Base-by-base conservation (phyloP, 495 filamentous ascomycete genomes). In the Neurospora sp. region DNA sequence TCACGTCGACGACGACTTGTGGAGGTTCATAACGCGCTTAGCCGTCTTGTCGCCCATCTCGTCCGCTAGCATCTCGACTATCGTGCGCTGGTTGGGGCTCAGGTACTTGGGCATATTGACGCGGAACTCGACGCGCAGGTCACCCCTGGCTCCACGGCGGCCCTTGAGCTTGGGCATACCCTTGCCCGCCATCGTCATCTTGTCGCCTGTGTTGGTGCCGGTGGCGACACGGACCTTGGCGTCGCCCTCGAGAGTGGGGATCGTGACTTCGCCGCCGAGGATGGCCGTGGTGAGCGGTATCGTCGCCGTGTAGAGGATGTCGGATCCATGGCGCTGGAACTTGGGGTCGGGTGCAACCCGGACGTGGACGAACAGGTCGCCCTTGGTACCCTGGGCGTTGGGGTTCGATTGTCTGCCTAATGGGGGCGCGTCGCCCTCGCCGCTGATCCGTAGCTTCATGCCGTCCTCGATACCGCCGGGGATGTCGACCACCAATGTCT, bases 381-480 rank as follows among this genome's bases (percentile, higher is more conserved):
- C 96, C 38, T 86, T 89, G 72, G 86, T 82, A 27, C 88, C 89
- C 70, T 85, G 84, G 39, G 87, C 81, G 53, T 88, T 88, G 39
- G 89, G 81, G 18, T 88, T 85, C 8, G 87, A 82, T 9, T 88
- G 80, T 9, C 87, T 85, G 71, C 93, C 92, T 27, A 90, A 92
- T 37, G 90, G 85, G 12, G 96, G 92, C 16, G 93, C 90, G 80
- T 99, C 94, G 71, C 96, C 96, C 79, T 97, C 94, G 7, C 90
- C 91, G 59, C 85, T 84, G 20, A 99, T 85, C 68, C 92, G 86
- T 76, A 99, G 80, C 61, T 91, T 88, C 94, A 98, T 97, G 46
- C 96, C 94, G 83, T 98, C 95, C 76, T 97, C 96, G 41, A 99
- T 91, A 74, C 96, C 96, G 16, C 91, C 92, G 18, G 96, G 96